These are phyloP conservation scores for Aureobasidium zeae DNA, from an alignment of 2,329 filamentous ascomycete species.

Conservation along the genomic window DNA sequence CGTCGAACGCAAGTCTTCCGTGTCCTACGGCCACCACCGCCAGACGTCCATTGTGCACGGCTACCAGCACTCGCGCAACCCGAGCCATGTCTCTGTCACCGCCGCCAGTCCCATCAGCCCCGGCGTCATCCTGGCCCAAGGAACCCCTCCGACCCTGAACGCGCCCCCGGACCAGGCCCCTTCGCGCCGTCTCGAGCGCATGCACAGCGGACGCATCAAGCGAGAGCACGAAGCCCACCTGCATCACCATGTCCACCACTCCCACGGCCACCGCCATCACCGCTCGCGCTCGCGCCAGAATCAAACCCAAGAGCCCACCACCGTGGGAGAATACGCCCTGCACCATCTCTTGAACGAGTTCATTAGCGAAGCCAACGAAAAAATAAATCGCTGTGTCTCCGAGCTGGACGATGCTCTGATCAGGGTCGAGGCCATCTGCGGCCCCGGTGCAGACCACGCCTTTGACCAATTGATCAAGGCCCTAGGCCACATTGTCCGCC, in stretches of 20 bases:
- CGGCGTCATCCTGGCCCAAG: conserved; percentile 58
- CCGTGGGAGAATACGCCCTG: conserved; percentile 93
- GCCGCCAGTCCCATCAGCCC: conserved; percentile 76
- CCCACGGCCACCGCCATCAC: conserved; percentile 51
- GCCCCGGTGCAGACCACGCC: conserved; percentile 71
- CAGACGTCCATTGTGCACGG: conserved; percentile 97
- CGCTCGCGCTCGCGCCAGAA: conserved; percentile 60
- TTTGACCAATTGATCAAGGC: conserved; percentile 94
- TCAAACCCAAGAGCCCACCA: conserved; percentile 67
- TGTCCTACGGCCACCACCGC: conserved; percentile 76
- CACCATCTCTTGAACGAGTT: conserved; percentile 97
- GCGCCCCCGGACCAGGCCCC: conserved; percentile 5
- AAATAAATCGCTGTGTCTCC: conserved; percentile 80
- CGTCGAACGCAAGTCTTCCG: conserved; percentile 43
- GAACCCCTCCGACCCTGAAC: conserved; percentile 16
- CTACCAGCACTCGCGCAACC: conserved; percentile 82
- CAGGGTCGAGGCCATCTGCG: conserved; percentile 81
- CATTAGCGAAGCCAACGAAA: conserved; percentile 91
- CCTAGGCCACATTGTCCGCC: conserved; percentile 85
- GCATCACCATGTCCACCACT: conserved; percentile 55
- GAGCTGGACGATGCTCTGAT: conserved; percentile 71
- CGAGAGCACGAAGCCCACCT: conserved; percentile 67
- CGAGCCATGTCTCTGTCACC: conserved; percentile 70
- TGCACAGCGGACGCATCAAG: conserved; percentile 50
- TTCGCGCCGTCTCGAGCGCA: conserved; percentile 33